These are phyloP conservation scores for Borealophlyctis nickersoniae DNA, from an alignment of 192 early-diverging fungal genomes.

Conservation along the genomic window DNA sequence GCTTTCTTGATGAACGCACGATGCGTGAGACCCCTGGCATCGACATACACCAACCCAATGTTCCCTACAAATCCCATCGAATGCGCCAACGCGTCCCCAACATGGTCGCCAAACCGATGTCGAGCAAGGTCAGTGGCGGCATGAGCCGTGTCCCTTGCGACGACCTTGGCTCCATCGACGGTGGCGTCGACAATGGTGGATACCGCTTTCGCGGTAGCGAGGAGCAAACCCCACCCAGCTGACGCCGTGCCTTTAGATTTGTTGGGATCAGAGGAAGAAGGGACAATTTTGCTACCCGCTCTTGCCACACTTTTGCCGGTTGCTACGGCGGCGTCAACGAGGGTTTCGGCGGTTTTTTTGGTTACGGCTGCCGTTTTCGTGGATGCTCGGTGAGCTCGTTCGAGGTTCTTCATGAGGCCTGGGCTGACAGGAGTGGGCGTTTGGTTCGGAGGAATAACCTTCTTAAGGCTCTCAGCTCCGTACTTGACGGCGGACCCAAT, in stretches of 20 bases:
- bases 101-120: conserved; percentile 19
- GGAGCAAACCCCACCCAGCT: conserved; percentile 23
- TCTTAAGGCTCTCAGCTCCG: conserved; percentile 15
- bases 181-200: conserved; percentile 20
- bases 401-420: conserved; percentile 17
- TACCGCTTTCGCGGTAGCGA: conserved; percentile 20
- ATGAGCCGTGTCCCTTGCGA: conserved; percentile 16
- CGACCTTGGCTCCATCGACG: conserved; percentile 16
- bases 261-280: background rate
- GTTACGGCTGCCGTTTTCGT: conserved; percentile 12
- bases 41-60: conserved; percentile 29
- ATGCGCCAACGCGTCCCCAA: conserved; percentile 4
- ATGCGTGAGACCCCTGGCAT: conserved; percentile 25
- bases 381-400: conserved; percentile 9
- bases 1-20: conserved; percentile 26
- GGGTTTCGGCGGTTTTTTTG: conserved; percentile 11
- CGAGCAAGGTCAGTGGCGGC: conserved; percentile 8
- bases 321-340: conserved; percentile 14
- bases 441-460: conserved; percentile 16
- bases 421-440: conserved; percentile 8
- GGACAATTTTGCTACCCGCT: conserved; percentile 12
- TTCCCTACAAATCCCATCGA: conserved; percentile 19
- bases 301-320: conserved; percentile 16
- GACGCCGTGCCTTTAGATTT: background rate
- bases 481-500: conserved; percentile 10